Evolutionary conservation across 2,329 filamentous ascomycete species (phyloP), one percentile per base, ranked within the genome.

Genomic region (Saccharata proteae): DNA sequence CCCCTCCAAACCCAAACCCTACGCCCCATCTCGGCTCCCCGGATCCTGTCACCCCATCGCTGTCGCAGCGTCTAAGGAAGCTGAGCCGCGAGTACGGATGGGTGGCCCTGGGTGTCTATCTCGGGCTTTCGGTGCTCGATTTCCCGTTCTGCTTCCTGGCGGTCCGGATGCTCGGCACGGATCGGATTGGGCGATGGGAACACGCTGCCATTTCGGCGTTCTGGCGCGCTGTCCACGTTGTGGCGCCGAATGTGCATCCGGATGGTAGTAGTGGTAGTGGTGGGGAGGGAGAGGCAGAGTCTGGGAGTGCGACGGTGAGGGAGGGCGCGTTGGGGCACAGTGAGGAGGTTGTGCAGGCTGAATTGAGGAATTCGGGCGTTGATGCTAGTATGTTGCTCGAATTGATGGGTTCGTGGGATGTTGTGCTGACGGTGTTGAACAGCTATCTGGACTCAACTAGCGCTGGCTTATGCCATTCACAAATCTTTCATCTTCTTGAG

Each of bases 401-500:
- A 11, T 11, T 18, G 25, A 14, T 15, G 12, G 32, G 16, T 23
- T 24, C 6, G 6, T 14, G 18, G n/a, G n/a, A n/a, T n/a, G n/a
- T n/a, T 17, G 15, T 22, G 11, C 22, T 35, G 11, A 35, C 20
- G 15, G 15, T 12, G 29, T 16, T 15, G 20, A n/a, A n/a, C 41
- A 78, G 74, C 71, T 46, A 62, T 80, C 30, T 78, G 74, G 72
- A 96, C 90, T 6, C 85, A 94, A 52, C 64, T 98, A 17, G 85
- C 83, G 11, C 69, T 98, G 29, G 90, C 90, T 9, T 98, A 98
- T 51, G 88, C 88, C 16, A 83, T 98, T 36, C 90, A 98, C 67
- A 98, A 98, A 62, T 92, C 81, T 45, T 84, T 96, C 56, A 94
- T 98, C 48, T 93, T 98, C 57, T 57, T 96, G 42, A 74, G 90